Percentiles rank a stretch among this genome's conserved stretches.
These are phyloP conservation scores for Dimocarpus longan DNA, from an alignment of 345 rosid species.

Conservation along the genomic window DNA sequence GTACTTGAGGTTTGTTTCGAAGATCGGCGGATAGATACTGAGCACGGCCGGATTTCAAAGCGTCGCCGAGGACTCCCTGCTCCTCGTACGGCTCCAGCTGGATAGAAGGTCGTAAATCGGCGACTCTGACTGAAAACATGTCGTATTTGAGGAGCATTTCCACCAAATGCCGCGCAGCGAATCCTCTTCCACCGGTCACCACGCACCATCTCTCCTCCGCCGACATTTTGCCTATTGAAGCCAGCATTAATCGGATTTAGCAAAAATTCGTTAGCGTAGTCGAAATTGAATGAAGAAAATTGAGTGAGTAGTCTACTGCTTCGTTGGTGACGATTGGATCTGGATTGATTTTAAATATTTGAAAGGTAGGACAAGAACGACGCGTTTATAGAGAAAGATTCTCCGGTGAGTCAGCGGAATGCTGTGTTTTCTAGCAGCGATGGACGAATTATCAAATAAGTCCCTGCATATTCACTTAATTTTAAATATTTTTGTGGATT, in stretches of 20 bases:
- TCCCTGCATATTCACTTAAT: background rate
- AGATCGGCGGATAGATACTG: conserved; percentile 70
- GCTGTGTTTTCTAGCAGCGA: background rate
- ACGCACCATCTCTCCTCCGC: conserved; percentile 66
- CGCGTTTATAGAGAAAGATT: background rate
- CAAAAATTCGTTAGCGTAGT: background rate
- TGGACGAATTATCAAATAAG: background rate
- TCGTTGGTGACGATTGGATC: background rate
- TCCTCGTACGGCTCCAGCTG: conserved; percentile 60
- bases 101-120: conserved; percentile 65
- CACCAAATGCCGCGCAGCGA: conserved; percentile 84
- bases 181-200: conserved; percentile 95
- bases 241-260: background rate
- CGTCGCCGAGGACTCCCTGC: conserved; percentile 62
- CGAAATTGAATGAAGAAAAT: background rate
- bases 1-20: conserved; percentile 68
- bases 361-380: background rate
- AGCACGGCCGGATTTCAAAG: conserved; percentile 69
- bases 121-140: conserved; percentile 63
- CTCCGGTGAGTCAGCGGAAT: background rate
- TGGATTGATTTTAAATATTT: background rate
- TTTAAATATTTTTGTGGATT: background rate
- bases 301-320: background rate
- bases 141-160: conserved; percentile 66
- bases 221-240: conserved; percentile 16